These are phyloP conservation scores for Aspergillus sp. DNA, from an alignment of 2,329 filamentous ascomycete species.

Conservation along the genomic window DNA sequence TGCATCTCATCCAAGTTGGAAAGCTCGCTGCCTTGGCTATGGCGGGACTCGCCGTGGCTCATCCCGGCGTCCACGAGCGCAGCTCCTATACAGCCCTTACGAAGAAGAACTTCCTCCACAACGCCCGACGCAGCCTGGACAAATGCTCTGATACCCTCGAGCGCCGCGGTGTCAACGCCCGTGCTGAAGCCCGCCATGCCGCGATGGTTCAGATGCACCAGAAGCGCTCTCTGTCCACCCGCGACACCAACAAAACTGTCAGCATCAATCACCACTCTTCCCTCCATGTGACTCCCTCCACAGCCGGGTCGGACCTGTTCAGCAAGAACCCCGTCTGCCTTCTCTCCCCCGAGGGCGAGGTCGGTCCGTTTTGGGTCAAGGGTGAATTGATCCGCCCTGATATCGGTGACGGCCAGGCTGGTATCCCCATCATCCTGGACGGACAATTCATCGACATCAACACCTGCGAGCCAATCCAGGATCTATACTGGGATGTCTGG, in stretches of 20 bases:
- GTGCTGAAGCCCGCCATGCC: slow-evolving; percentile 18
- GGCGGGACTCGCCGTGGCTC: slow-evolving; percentile 10
- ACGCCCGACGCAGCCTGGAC: slow-evolving; percentile 14
- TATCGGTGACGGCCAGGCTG: slow-evolving; percentile 29
- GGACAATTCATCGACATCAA: slow-evolving; percentile 35
- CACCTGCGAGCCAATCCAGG: slow-evolving; percentile 34
- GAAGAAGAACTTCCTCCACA: slow-evolving; percentile 13
- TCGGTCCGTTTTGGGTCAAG: slow-evolving; percentile 43
- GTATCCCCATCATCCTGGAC: slow-evolving; percentile 35
- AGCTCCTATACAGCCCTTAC: slow-evolving; percentile 8
- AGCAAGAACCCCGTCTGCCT: slow-evolving; percentile 35
- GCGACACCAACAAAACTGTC: slow-evolving; percentile 31
- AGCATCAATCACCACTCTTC: slow-evolving; percentile 35
- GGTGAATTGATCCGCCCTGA: slow-evolving; percentile 35
- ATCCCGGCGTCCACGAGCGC: slow-evolving; percentile 15
- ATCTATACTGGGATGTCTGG: slow-evolving; percentile 33
- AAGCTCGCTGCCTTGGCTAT: slow-evolving; percentile 10
- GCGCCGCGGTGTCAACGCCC: slow-evolving; percentile 15
- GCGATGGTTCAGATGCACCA: slow-evolving; percentile 11
- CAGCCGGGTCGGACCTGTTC: slow-evolving; percentile 19
- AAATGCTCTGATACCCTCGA: slow-evolving; percentile 16
- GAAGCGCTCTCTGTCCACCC: slow-evolving; percentile 14
- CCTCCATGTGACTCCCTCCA: slow-evolving; percentile 11
- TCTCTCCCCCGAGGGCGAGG: slow-evolving; percentile 47
- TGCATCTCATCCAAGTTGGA: slow-evolving; percentile 2